Evolutionary conservation across 73 alveolate genomes (phyloP), one percentile per base, ranked within the genome.

Genomic region (Effrenium voratum): DNA sequence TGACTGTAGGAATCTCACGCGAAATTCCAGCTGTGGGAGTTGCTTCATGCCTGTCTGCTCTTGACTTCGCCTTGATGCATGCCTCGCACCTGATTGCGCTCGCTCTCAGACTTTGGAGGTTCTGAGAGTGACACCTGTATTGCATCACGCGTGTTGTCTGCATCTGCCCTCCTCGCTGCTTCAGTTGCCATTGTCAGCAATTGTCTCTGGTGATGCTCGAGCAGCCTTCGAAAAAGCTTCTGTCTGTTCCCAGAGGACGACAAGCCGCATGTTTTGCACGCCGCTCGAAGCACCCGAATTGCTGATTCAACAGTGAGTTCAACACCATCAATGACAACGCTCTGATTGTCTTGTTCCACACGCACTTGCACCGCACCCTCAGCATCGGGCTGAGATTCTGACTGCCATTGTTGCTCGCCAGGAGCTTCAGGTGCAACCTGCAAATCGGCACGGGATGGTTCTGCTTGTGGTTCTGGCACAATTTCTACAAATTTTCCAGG

Each of bases 161-260:
- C n/a, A n/a, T n/a, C n/a, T n/a, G n/a, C n/a, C n/a, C n/a, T n/a
- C n/a, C n/a, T n/a, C n/a, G n/a, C n/a, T n/a, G n/a, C n/a, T n/a
- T n/a, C n/a, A n/a, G n/a, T n/a, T n/a, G n/a, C n/a, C n/a, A n/a
- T n/a, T n/a, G n/a, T n/a, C n/a, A n/a, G n/a, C n/a, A n/a, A n/a
- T n/a, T n/a, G n/a, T n/a, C n/a, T n/a, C n/a, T n/a, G n/a, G n/a
- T n/a, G n/a, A n/a, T n/a, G n/a, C n/a, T n/a, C n/a, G n/a, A n/a
- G n/a, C n/a, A n/a, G n/a, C n/a, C n/a, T n/a, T n/a, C n/a, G n/a
- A n/a, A n/a, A n/a, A n/a, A n/a, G n/a, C n/a, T n/a, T n/a, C n/a
- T n/a, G n/a, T n/a, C n/a, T 72, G 45, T 49, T 10, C 38, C 83
- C 83, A 36, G 83, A 72, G 16, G 83, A 72, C n/a, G 52, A 72